phyloP scores from a whole-genome alignment of 2,329 filamentous ascomycete genomes.

The Aureobasidium sp. region DNA sequence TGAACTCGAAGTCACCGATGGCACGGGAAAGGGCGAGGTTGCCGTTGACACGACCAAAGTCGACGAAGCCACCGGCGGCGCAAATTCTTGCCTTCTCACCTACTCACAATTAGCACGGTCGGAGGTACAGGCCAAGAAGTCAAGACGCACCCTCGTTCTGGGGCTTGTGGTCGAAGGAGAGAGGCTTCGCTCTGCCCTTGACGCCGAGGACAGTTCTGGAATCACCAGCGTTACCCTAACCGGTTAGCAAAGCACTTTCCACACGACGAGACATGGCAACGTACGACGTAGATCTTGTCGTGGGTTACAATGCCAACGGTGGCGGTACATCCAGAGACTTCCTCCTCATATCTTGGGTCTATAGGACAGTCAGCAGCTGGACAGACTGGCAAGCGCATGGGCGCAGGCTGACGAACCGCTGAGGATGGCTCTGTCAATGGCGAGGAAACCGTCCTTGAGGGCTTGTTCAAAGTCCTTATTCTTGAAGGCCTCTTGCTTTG shows the following conservation, averaged over 20 bases:
- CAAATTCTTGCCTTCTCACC: slow-evolving; percentile 94
- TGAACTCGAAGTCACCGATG: slow-evolving; percentile 99
- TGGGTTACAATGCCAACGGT: slow-evolving; percentile 83
- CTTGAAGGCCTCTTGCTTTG: slow-evolving; percentile 92
- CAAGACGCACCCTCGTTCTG: slow-evolving; percentile 78
- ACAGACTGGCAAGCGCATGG: neutral
- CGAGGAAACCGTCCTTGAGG: slow-evolving; percentile 93
- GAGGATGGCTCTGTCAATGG: slow-evolving; percentile 90
- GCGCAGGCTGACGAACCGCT: slow-evolving; percentile 58
- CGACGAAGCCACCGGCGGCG: slow-evolving; percentile 93
- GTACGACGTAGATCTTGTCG: slow-evolving; percentile 90
- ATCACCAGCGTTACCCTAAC: slow-evolving; percentile 90
- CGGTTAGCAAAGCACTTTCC: slow-evolving; percentile 12
- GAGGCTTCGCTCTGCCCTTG: slow-evolving; percentile 91
- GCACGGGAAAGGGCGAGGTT: slow-evolving; percentile 94
- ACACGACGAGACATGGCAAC: slow-evolving; percentile 35
- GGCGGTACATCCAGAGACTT: slow-evolving; percentile 95
- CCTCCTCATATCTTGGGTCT: slow-evolving; percentile 97
- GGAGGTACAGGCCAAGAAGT: neutral
- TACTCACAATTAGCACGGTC: slow-evolving; percentile 35
- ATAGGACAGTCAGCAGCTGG: slow-evolving; percentile 21
- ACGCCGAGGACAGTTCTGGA: slow-evolving; percentile 92
- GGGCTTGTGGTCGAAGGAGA: slow-evolving; percentile 99
- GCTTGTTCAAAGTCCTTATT: slow-evolving; percentile 88
- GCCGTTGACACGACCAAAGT: slow-evolving; percentile 96